Evolutionary conservation across 108 stramenopile species (phyloP).

Genomic region (Asterionellopsis glacialis): DNA sequence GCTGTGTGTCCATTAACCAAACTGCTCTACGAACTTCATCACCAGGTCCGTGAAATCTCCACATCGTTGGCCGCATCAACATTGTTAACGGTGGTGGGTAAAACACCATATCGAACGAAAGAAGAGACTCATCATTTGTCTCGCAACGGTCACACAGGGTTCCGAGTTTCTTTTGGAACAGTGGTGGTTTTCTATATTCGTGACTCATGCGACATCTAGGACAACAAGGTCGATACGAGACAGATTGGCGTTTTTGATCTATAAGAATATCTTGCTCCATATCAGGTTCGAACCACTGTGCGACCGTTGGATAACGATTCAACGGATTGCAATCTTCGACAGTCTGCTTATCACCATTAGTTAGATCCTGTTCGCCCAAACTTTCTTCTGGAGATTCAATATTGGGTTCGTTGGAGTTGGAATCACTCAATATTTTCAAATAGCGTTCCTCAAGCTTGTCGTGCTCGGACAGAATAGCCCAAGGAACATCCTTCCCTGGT

Average conservation of each 20-base stretch:
- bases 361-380: background rate
- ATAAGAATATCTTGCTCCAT: constrained; percentile 42
- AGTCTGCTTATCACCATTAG: background rate
- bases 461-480: constrained; percentile 42
- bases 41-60: constrained; percentile 62
- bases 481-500: constrained; percentile 43
- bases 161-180: constrained; percentile 7
- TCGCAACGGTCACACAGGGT: constrained; percentile 24
- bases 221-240: constrained; percentile 41
- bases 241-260: constrained; percentile 57
- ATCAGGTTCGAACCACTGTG: constrained; percentile 59
- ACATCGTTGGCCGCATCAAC: constrained; percentile 52
- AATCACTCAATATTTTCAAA: constrained; percentile 1
- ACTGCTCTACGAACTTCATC: constrained; percentile 45
- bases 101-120: constrained; percentile 2
- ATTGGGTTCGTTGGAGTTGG: background rate
- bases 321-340: constrained; percentile 2
- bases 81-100: constrained; percentile 31
- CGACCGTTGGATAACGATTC: constrained; percentile 31
- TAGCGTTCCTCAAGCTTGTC: constrained; percentile 32
- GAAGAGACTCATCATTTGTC: constrained; percentile 9
- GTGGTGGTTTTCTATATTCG: constrained; percentile 5
- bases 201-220: constrained; percentile 33
- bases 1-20: constrained; percentile 61
- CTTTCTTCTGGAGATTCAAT: background rate